phyloP scores from a whole-genome alignment of 1,139 yeast species.

The Taphrina sp. region DNA sequence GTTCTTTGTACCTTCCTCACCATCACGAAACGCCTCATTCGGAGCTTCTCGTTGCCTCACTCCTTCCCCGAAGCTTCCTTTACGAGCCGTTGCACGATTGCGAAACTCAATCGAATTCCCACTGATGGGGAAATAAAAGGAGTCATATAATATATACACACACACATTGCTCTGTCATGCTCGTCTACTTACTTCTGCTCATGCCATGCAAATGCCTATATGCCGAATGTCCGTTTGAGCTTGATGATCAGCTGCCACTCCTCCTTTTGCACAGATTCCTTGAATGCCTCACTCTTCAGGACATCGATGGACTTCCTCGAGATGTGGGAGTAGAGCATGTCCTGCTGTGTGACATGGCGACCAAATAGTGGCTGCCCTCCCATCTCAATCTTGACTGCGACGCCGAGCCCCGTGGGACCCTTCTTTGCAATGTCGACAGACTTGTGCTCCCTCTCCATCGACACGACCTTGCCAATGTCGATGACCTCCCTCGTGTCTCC shows the following conservation, averaged over 20 bases:
- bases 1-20: too few species aligned
- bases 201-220: conserved; percentile 43
- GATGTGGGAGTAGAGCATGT: conserved; percentile 80
- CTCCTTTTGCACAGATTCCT: conserved; percentile 87
- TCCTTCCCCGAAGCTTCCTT: too few species aligned
- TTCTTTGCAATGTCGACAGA: conserved; percentile 74
- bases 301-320: conserved; percentile 89
- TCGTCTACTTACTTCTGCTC: not conserved
- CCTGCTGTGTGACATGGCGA: conserved; percentile 94
- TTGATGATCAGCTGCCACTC: conserved; percentile 92
- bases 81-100: too few species aligned
- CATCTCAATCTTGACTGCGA: conserved; percentile 94
- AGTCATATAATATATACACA: too few species aligned
- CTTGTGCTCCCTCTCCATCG: conserved; percentile 89
- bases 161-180: too few species aligned
- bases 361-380: conserved; percentile 97
- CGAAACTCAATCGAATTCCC: too few species aligned
- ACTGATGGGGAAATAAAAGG: too few species aligned
- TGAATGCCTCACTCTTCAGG: conserved; percentile 96
- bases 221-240: conserved; percentile 82
- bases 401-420: conserved; percentile 97
- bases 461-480: conserved; percentile 42
- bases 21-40: too few species aligned
- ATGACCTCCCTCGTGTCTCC: conserved; percentile 67
- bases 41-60: too few species aligned